Evolutionary conservation across 495 filamentous ascomycete genomes (phyloP).

Genomic region (Thozetella sp.): DNA sequence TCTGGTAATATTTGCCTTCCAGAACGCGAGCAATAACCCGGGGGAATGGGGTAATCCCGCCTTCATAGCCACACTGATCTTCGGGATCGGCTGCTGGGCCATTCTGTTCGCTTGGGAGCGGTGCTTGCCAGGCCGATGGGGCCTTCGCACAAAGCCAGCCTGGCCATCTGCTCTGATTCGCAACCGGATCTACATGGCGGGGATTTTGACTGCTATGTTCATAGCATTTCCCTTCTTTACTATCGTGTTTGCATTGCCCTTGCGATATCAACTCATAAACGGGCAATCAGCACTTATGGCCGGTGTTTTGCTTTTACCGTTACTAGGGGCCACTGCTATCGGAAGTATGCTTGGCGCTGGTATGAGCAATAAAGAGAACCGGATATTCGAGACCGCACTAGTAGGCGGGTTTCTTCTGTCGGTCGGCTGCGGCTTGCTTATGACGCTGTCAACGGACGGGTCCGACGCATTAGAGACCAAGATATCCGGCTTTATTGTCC

Average conservation of each 20-base stretch:
- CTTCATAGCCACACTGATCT: slow-evolving; percentile 44
- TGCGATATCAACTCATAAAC: slow-evolving; percentile 61
- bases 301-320: slow-evolving; percentile 61
- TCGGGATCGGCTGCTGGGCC: slow-evolving; percentile 39
- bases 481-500: neutral
- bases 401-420: slow-evolving; percentile 29
- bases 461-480: neutral
- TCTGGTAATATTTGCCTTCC: slow-evolving; percentile 60
- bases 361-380: slow-evolving; percentile 27
- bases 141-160: slow-evolving; percentile 7
- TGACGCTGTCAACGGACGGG: slow-evolving; percentile 29
- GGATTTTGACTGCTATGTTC: slow-evolving; percentile 41
- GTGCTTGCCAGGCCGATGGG: slow-evolving; percentile 20
- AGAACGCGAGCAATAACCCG: slow-evolving; percentile 47
- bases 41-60: slow-evolving; percentile 34
- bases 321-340: slow-evolving; percentile 47
- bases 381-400: slow-evolving; percentile 32
- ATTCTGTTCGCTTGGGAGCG: slow-evolving; percentile 45
- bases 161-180: slow-evolving; percentile 23
- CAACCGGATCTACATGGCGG: slow-evolving; percentile 29
- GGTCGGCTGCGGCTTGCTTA: slow-evolving; percentile 37
- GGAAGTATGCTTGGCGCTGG: slow-evolving; percentile 45
- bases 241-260: slow-evolving; percentile 56
- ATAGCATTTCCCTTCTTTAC: slow-evolving; percentile 60
- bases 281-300: slow-evolving; percentile 44